Conservation (phyloP, 2,329 filamentous ascomycete genomes). For the Colletotrichum gloeosporioides region DNA sequence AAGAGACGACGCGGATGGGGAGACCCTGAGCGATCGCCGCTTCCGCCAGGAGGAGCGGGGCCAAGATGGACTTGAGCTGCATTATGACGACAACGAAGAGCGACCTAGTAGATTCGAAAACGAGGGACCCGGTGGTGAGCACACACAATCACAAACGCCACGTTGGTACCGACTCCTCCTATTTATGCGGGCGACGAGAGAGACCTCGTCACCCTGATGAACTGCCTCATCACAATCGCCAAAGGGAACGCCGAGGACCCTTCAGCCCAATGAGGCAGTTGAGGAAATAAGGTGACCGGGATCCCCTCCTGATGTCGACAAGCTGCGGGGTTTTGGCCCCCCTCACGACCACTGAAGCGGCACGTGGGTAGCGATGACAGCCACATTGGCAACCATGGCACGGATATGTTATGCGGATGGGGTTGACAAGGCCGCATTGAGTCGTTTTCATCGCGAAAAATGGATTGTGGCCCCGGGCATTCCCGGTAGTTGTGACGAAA, state of each 20-base stretch:
- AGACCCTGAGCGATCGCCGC: slow-evolving; percentile 1
- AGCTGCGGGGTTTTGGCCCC: not conserved
- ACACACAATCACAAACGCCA: not conserved
- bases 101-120: not conserved
- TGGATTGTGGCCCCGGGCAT: not conserved
- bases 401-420: not conserved
- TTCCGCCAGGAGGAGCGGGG: not conserved
- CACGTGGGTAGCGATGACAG: not conserved
- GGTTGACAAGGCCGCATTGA: not conserved
- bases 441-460: not conserved
- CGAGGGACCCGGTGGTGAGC: not conserved
- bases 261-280: slow-evolving; percentile 6
- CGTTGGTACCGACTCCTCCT: not conserved
- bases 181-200: not conserved
- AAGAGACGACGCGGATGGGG: slow-evolving; percentile 63
- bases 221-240: not conserved
- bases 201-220: not conserved
- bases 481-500: not conserved
- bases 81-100: not conserved
- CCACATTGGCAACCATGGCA: not conserved
- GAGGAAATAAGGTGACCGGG: not conserved
- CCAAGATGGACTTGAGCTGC: slow-evolving; percentile 9
- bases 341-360: not conserved
- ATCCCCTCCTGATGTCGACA: not conserved
- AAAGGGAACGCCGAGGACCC: not conserved